Evolutionary conservation across 768 basidiomycete genomes (phyloP), one percentile per base, ranked within the genome.

Genomic region (Agaricus blazei): DNA sequence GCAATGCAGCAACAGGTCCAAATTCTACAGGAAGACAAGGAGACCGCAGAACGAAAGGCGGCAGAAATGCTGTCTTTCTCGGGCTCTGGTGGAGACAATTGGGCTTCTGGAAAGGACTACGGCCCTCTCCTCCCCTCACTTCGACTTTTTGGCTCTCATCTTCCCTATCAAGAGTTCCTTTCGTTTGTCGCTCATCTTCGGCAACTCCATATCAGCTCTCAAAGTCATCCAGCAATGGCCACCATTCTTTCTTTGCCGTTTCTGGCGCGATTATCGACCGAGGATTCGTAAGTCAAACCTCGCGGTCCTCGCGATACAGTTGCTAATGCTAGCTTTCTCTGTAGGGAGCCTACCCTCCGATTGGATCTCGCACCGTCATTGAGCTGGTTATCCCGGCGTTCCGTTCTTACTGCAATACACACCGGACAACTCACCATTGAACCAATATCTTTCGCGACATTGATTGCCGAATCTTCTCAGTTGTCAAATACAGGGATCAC

Each of bases 311-410:
- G 50, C 34, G 36, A 57, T 44, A 50, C 66, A 7, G n/a, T 36
- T 28, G 19, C 34, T 55, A 19, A 65, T 54, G 38, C 9, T 31
- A 24, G 15, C 3, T 15, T 53, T 27, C 34, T 40, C 27, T 56
- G 24, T 67, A 93, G 94, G 24, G 96, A 99, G 62, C 92, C 96
- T 0, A 92, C 94, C 0, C 75, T 97, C 29, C 86, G 97, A 8
- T 79, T 99, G 15, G 97, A 98, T 65, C 74, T 90, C n/a, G 94
- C 97, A 0, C 92, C 95, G 0, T 90, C 93, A 11, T 74, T 99
- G 34, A 94, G 91, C 64, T 98, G 92, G 90, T 77, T 98, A n/a
- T 88, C 89, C 14, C 81, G 94, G 27, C 84, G 93, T 28, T 85
- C 85, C 3, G 88, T 98, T 24, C 77, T 86, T 3, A 72, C 83